Base-by-base conservation (phyloP, 306 rosid species). In the Purshia tridentata region DNA sequence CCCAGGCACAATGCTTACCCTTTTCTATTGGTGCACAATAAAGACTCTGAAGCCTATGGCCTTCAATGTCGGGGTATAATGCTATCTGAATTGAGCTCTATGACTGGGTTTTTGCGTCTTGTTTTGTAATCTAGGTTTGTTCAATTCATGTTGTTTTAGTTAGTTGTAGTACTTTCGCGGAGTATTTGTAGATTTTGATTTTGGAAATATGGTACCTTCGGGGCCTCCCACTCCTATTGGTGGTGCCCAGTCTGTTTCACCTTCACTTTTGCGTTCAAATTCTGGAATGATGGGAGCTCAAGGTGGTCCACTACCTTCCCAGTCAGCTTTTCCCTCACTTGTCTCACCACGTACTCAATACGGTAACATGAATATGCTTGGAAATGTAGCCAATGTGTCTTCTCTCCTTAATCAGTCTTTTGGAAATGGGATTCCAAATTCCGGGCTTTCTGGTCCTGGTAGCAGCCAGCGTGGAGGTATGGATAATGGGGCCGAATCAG, bases 211-310 rank as follows among this genome's bases (percentile, higher is more conserved):
- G 98, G 94, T 85, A 54, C 92, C 93, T 62, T 90, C 96, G 49
- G 98, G 97, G 88, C 92, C 92, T 62, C 86, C 97, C 80, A 84
- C 92, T 65, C 92, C 87, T 13, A 91, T 93, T 70, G 94, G 97
- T 73, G 88, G 96, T 78, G 74, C 87, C 80, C 98, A 89, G 80
- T 91, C 98, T 74, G 91, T 93, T 57, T 59, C 93, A 0, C 85
- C 97, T 41, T 88, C 97, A 6, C 90, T 91, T 64, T 74, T 93
- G 88, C 87, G 98, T 75, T 79, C 96, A 0, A 88, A 91, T 81
- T 93, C 98, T 3, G 98, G 94, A 76, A 79, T 93, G 88, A 16
- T 89, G 84, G 98, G 96, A 75, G 87, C 75, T 86, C 97, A 88
- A 86, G 97, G 93, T 70, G 90, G 90, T 74, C 81, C 91, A 19